phyloP scores from a whole-genome alignment of 2,329 filamentous ascomycete genomes.

The Chrysosporium queenslandicum region DNA sequence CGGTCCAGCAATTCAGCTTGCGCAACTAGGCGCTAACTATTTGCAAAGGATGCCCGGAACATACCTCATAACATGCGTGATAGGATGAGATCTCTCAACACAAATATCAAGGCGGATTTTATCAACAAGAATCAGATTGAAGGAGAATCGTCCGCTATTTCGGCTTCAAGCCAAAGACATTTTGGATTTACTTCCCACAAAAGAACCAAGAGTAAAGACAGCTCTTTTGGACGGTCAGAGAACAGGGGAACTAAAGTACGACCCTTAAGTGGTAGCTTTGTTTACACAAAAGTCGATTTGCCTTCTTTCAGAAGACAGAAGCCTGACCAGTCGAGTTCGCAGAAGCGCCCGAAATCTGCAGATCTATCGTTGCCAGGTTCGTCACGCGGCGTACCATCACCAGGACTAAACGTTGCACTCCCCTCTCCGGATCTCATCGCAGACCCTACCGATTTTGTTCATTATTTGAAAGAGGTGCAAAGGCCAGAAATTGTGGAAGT shows the following conservation, averaged over 20 bases:
- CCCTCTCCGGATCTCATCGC: conserved; percentile 56
- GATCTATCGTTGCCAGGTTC: conserved; percentile 57
- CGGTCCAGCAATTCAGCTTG: conserved; percentile 33
- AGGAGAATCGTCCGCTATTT: conserved; percentile 36
- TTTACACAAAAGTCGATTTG: conserved; percentile 58
- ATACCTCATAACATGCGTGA: conserved; percentile 89
- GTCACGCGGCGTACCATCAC: conserved; percentile 40
- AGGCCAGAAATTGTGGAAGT: conserved; percentile 80
- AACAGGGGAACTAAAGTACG: conserved; percentile 38
- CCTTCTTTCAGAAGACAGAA: conserved; percentile 68
- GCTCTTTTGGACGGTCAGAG: conserved; percentile 31
- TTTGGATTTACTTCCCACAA: conserved; percentile 27
- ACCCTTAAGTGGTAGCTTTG: conserved; percentile 67
- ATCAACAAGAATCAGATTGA: conserved; percentile 65
- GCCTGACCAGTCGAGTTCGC: conserved; percentile 53
- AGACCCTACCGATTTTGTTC: conserved; percentile 72
- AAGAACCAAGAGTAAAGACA: conserved; percentile 34
- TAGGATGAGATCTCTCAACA: conserved; percentile 83
- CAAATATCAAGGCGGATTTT: conserved; percentile 90
- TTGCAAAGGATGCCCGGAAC: conserved; percentile 65
- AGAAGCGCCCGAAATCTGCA: conserved; percentile 61
- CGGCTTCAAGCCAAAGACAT: conserved; percentile 20
- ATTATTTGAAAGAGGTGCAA: conserved; percentile 69
- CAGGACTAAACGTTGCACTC: conserved; percentile 50
- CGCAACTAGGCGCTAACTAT: conserved; percentile 23